Percentiles rank a stretch among this genome's conserved stretches.
These are phyloP conservation scores for Tricholoma hemisulphureum DNA, from an alignment of 768 basidiomycete species.

Conservation along the genomic window DNA sequence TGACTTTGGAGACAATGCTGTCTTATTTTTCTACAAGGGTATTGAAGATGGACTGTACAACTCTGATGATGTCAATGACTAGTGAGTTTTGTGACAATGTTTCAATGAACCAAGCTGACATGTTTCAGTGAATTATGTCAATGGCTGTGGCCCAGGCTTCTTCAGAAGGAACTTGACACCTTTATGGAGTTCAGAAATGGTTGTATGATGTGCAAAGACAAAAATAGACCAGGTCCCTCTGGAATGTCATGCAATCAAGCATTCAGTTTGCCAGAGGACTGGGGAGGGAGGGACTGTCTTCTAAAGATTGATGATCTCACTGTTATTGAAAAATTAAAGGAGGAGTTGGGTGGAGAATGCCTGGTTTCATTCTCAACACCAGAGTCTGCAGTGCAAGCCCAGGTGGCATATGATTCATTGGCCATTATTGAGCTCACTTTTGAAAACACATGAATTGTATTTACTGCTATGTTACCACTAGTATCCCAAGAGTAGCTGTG, in stretches of 20 bases:
- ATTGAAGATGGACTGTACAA: conserved; percentile 22
- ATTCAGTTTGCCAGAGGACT: conserved; percentile 21
- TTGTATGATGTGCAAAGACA: conserved; percentile 26
- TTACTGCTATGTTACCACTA: conserved; percentile 1
- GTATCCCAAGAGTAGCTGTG: background rate
- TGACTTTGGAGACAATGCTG: conserved; percentile 32
- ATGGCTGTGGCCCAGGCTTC: conserved; percentile 30
- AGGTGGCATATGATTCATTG: conserved; percentile 3
- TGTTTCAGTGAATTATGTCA: conserved; percentile 19
- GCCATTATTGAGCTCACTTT: background rate
- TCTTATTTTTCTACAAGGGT: conserved; percentile 21
- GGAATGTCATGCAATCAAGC: conserved; percentile 34
- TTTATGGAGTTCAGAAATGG: conserved; percentile 24
- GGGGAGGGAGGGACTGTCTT: conserved; percentile 30
- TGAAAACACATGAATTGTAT: conserved; percentile 9
- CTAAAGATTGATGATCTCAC: conserved; percentile 16
- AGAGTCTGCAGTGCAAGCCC: conserved; percentile 21
- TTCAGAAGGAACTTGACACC: conserved; percentile 18
- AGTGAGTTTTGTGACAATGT: conserved; percentile 25
- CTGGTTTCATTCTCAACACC: conserved; percentile 30
- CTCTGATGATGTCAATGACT: conserved; percentile 20
- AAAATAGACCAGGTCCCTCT: conserved; percentile 33
- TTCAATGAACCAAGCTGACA: background rate
- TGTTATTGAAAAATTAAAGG: conserved; percentile 29
- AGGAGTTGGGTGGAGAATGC: conserved; percentile 27